Evolutionary conservation across 495 filamentous ascomycete species (phyloP).

Genomic region (Aeminium ludgeri): DNA sequence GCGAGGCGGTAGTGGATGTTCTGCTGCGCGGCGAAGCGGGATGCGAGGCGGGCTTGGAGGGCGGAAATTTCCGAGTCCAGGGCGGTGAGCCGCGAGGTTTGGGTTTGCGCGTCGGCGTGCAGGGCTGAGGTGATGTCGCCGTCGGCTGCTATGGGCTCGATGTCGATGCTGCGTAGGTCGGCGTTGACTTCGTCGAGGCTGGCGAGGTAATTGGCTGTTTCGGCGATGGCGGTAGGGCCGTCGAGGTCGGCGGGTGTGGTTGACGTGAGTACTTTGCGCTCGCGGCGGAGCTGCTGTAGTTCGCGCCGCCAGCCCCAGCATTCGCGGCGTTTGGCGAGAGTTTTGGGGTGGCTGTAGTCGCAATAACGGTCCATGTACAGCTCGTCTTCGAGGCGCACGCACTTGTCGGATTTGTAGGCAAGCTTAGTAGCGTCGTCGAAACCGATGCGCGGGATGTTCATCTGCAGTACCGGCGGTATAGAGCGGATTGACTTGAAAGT

Average conservation of each 20-base stretch:
- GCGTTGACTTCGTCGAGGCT: slow-evolving; percentile 8
- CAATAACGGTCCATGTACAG: slow-evolving; percentile 86
- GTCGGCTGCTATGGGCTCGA: slow-evolving; percentile 3
- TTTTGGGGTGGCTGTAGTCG: slow-evolving; percentile 40
- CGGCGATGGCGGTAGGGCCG: slow-evolving; percentile 13
- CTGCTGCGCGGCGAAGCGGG: slow-evolving; percentile 43
- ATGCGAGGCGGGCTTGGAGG: slow-evolving; percentile 33
- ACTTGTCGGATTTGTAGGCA: slow-evolving; percentile 61
- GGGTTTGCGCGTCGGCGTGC: slow-evolving; percentile 12
- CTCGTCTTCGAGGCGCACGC: slow-evolving; percentile 53
- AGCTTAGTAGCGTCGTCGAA: slow-evolving; percentile 41
- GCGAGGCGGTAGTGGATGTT: slow-evolving; percentile 66
- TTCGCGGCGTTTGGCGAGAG: slow-evolving; percentile 45
- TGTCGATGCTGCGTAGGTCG: slow-evolving; percentile 11
- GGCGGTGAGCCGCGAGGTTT: slow-evolving; percentile 35
- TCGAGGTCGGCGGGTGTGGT: neutral
- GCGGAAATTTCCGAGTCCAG: slow-evolving; percentile 38
- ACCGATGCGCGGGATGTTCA: slow-evolving; percentile 69
- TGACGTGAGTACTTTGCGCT: slow-evolving; percentile 27
- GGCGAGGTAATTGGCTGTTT: slow-evolving; percentile 12
- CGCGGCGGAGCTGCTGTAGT: slow-evolving; percentile 27
- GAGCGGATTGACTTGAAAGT: slow-evolving; percentile 60
- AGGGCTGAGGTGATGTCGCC: slow-evolving; percentile 5
- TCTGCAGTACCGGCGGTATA: slow-evolving; percentile 70
- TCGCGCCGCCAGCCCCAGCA: slow-evolving; percentile 58